A percentile compares a stretch with the other conserved stretches of the same genome.
Conservation (phyloP, 2,329 filamentous ascomycete genomes). For the Colletotrichum sp. region DNA sequence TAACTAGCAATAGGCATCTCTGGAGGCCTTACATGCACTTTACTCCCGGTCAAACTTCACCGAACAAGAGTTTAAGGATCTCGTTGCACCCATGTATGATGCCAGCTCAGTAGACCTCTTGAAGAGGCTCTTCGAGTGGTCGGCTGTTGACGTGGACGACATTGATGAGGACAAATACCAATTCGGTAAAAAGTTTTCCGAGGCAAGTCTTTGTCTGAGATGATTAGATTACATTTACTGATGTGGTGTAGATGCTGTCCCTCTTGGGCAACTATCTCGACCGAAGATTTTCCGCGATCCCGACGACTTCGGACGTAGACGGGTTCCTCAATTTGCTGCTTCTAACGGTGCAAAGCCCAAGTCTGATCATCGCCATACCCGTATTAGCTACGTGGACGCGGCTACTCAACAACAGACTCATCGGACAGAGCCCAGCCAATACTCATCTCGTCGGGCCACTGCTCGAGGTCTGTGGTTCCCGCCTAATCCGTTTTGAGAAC, state of each 20-base stretch:
- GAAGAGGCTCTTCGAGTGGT: constrained; percentile 79
- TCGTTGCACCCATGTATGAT: constrained; percentile 82
- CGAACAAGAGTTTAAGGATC: constrained; percentile 77
- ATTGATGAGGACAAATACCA: constrained; percentile 92
- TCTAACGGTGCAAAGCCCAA: constrained; percentile 80
- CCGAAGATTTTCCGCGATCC: constrained; percentile 72
- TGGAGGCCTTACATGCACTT: constrained; percentile 84
- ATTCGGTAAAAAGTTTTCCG: constrained; percentile 90
- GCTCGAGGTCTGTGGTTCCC: constrained; percentile 80
- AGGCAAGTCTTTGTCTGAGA: constrained; percentile 59
- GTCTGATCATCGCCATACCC: constrained; percentile 91
- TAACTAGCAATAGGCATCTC: constrained; percentile 63
- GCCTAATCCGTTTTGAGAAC: constrained; percentile 86
- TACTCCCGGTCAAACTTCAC: constrained; percentile 78
- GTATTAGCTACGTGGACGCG: constrained; percentile 90
- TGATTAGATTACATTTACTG: neutral
- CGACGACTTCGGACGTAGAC: constrained; percentile 67
- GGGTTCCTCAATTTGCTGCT: constrained; percentile 83
- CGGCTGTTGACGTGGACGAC: constrained; percentile 77
- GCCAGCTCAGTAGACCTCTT: constrained; percentile 74
- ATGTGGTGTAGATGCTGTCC: constrained; percentile 71
- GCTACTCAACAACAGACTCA: constrained; percentile 74
- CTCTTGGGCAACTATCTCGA: constrained; percentile 86
- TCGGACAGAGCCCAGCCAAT: constrained; percentile 68
- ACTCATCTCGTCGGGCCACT: constrained; percentile 74